Percentiles rank a stretch among this genome's conserved stretches.
Conservation (phyloP, 768 basidiomycete species). For the Lactifluus volemus region DNA sequence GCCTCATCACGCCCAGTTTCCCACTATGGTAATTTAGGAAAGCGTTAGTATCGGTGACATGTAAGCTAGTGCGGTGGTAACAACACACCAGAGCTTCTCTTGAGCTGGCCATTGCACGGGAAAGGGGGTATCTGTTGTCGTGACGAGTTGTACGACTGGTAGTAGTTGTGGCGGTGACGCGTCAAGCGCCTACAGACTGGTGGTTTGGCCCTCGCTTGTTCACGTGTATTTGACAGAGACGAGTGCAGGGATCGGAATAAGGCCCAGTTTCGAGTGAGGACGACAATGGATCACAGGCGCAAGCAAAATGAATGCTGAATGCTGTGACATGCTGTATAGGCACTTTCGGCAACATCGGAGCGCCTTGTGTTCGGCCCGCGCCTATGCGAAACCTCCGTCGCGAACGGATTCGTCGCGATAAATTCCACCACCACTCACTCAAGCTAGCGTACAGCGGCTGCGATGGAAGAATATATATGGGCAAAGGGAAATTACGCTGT, state of each 20-base stretch:
- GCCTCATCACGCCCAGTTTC: constrained; percentile 63
- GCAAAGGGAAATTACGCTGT: not conserved
- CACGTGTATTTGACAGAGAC: not conserved
- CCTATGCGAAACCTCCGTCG: no score
- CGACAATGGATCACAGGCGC: not conserved
- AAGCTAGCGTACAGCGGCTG: not conserved
- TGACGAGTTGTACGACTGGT: not conserved
- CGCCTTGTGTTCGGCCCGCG: no score
- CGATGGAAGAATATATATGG: not conserved
- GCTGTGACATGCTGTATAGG: not conserved
- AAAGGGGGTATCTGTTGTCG: not conserved
- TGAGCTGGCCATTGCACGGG: constrained; percentile 4
- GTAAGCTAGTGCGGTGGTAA: not conserved
- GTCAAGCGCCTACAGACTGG: not conserved
- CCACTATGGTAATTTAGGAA: constrained; percentile 31
- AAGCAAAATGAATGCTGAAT: not conserved
- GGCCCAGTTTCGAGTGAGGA: not conserved
- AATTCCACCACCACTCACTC: not conserved
- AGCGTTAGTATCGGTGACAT: not conserved
- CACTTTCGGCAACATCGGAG: no score
- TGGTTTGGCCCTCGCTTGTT: not conserved
- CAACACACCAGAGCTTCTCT: constrained; percentile 10
- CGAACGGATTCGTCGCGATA: no score
- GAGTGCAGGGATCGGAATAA: not conserved
- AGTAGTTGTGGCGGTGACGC: not conserved